phyloP scores from a whole-genome alignment of 805 yeast genomes.

The Metschnikowia shivogae region DNA sequence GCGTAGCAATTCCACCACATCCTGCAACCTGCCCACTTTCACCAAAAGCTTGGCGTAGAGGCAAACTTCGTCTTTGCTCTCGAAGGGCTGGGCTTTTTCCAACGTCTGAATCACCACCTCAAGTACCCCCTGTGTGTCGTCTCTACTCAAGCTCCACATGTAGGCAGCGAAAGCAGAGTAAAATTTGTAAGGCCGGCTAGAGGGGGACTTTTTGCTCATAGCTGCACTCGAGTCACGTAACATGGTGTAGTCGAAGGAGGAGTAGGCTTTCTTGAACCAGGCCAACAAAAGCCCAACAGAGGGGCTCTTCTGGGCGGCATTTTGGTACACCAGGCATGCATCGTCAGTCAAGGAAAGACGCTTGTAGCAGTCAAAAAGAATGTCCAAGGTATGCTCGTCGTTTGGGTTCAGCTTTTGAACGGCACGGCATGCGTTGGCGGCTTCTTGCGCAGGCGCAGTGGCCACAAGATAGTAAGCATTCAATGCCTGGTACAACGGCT shows the following conservation, averaged over 20 bases:
- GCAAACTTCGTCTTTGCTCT: slow-evolving; percentile 61
- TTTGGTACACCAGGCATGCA: slow-evolving; percentile 50
- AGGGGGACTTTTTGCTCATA: slow-evolving; percentile 5
- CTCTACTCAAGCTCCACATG: slow-evolving; percentile 35
- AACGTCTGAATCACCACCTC: slow-evolving; percentile 38
- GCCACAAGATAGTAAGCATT: slow-evolving; percentile 31
- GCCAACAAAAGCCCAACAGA: slow-evolving; percentile 41
- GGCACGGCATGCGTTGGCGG: slow-evolving; percentile 27
- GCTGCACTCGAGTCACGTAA: slow-evolving; percentile 50
- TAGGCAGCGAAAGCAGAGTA: slow-evolving; percentile 58
- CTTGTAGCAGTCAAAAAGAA: slow-evolving; percentile 45
- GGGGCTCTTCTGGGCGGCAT: slow-evolving; percentile 55
- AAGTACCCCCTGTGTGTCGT: slow-evolving; percentile 27
- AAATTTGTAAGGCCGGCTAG: slow-evolving; percentile 32
- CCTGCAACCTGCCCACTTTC: slow-evolving; percentile 29
- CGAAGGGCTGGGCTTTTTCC: slow-evolving; percentile 47
- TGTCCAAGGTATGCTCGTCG: slow-evolving; percentile 50
- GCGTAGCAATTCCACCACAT: slow-evolving; percentile 24
- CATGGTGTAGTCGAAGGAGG: slow-evolving; percentile 43
- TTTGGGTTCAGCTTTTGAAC: slow-evolving; percentile 41
- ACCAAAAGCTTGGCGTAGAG: slow-evolving; percentile 52
- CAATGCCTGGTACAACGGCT: slow-evolving; percentile 50
- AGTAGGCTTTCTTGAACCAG: slow-evolving; percentile 58
- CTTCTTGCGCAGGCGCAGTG: slow-evolving; percentile 30
- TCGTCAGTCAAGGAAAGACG: slow-evolving; percentile 29